Evolutionary conservation across 768 basidiomycete species (phyloP).

Genomic region (Leucosporidium scottii): DNA sequence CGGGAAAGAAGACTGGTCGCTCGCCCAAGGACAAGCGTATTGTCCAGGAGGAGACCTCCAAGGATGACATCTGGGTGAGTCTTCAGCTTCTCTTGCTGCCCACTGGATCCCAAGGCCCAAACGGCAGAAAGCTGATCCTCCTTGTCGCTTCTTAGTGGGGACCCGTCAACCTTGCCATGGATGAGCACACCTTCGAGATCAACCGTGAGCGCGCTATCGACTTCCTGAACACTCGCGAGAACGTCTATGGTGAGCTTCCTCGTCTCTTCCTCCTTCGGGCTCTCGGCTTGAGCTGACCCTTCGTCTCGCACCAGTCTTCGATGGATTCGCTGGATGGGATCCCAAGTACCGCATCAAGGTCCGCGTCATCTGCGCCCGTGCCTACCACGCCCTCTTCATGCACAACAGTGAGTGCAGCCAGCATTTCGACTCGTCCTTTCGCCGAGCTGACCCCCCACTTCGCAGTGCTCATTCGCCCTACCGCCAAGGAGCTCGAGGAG

Average conservation of each 20-base stretch:
- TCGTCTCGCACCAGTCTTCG: too few relatives aligned
- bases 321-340: slow-evolving; percentile 56
- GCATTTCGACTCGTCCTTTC: not conserved
- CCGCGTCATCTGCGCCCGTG: slow-evolving; percentile 94
- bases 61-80: slow-evolving; percentile 81
- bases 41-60: slow-evolving; percentile 91
- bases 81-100: slow-evolving; percentile 52
- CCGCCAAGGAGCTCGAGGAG: slow-evolving; percentile 80
- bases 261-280: not conserved
- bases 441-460: slow-evolving; percentile 4
- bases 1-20: slow-evolving; percentile 97
- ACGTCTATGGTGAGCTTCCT: slow-evolving; percentile 50
- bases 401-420: slow-evolving; percentile 33
- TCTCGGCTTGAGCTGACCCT: not conserved
- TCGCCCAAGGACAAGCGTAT: slow-evolving; percentile 99
- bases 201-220: slow-evolving; percentile 69
- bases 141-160: slow-evolving; percentile 56
- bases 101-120: slow-evolving; percentile 56
- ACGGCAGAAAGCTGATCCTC: too few relatives aligned
- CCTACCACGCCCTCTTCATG: slow-evolving; percentile 82
- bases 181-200: slow-evolving; percentile 72
- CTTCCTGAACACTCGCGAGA: slow-evolving; percentile 95
- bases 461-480: slow-evolving; percentile 93
- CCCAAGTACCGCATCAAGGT: slow-evolving; percentile 99
- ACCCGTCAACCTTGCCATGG: slow-evolving; percentile 89